Base-by-base conservation (phyloP, 192 early-diverging fungal species). In the Diversispora epigaea region DNA sequence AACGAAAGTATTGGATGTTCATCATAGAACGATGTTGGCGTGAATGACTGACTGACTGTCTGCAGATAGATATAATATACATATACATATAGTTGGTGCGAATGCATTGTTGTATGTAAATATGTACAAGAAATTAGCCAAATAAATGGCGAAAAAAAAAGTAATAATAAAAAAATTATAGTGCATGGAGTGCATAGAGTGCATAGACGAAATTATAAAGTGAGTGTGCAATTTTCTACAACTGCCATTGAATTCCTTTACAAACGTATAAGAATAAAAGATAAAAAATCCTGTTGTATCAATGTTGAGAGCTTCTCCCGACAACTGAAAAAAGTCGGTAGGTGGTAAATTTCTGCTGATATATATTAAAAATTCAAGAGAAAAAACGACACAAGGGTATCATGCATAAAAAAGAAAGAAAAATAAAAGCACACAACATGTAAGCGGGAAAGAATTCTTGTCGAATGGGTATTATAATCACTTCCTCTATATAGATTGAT, bases 151-250 rank as follows among this genome's bases (percentile, higher is more conserved):
- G n/a, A 75, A 43, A 65, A 32, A 52, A 44, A 49, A 10, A 54
- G 32, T 62, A 62, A 73, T 60, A 73, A 19, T 54, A 73, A 41
- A 70, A 70, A 41, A 41, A 56, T 69, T 50, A 32, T 61, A 47
- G 56, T 58, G 56, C 56, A 39, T 75, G 47, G 61, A 75, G 73
- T 75, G 62, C 73, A 75, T 75, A 75, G 73, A 75, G 73, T 75
- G 73, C 73, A 75, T 75, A 75, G 62, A 75, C n/a, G 49, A 75
- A 75, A 71, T 54, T 41, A 58, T 58, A 49, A 64, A 75, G 60
- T 65, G 73, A 75, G 61, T 75, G 45, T 65, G 45, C 56, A 73
- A 15, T 73, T 46, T 73, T 46, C 71, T 60, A 56, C 52, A 71
- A 71, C 68, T 52, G 54, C 68, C 68, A 71, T 40, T 40, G 54